These are phyloP conservation scores for Angophora floribunda DNA, from an alignment of 345 rosid genomes.

Conservation along the genomic window DNA sequence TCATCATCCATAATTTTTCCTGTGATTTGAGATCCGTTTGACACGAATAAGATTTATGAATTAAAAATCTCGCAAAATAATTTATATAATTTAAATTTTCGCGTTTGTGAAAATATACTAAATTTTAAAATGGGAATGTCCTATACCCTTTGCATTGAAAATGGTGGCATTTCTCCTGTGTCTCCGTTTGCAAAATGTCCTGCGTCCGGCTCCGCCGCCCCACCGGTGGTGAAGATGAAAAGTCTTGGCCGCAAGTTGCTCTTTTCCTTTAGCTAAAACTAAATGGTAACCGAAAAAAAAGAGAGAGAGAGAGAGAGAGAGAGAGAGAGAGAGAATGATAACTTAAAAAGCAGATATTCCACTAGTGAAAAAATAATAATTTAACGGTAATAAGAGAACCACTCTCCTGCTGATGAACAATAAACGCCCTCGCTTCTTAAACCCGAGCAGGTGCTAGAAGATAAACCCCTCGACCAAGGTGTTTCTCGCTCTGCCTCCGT, in stretches of 20 bases:
- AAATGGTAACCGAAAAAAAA: background rate
- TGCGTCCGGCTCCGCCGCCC: background rate
- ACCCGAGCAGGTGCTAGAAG: background rate
- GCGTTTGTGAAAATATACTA: background rate
- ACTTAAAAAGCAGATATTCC: background rate
- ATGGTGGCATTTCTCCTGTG: background rate
- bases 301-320: no score
- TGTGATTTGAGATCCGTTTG: background rate
- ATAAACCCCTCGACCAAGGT: background rate
- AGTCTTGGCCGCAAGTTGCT: background rate
- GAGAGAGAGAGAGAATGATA: background rate
- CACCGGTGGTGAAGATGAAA: background rate
- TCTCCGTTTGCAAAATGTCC: background rate
- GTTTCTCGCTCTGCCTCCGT: background rate
- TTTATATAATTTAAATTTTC: background rate
- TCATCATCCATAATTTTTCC: background rate
- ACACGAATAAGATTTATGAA: background rate
- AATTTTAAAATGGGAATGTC: background rate
- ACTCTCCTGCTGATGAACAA: background rate
- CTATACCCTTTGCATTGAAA: background rate
- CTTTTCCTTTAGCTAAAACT: background rate
- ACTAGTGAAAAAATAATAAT: background rate
- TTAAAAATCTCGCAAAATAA: background rate
- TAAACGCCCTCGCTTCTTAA: background rate
- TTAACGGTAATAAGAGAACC: background rate